Base-by-base conservation (phyloP, 805 yeast species). In the Ogataea paradorogensis region DNA sequence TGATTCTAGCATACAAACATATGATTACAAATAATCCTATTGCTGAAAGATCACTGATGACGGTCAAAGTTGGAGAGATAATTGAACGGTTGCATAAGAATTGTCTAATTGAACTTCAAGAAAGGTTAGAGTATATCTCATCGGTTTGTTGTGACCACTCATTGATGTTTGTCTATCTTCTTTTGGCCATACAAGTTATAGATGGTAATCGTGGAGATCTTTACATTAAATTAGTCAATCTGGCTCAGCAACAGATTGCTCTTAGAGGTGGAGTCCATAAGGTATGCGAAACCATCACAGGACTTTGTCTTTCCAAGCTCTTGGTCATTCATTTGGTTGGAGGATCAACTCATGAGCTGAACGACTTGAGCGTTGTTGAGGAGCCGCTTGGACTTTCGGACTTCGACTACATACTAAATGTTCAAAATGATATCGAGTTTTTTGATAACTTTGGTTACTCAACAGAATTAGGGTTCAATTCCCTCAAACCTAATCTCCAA, bases 101-200 rank as follows among this genome's bases (percentile, higher is more conserved):
- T n/a, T 28, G 28, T 8, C 14, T 51, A n/a, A 15, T 15, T n/a
- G 54, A 50, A 9, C 24, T 51, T 23, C 38, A 37, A 9, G 28
- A 34, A 22, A 27, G 56, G 24, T 23, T 51, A 4, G 15, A 6
- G 2, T 51, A 43, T 28, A 24, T 40, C 11, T 30, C 45, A 2
- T 51, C 56, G 9, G 46, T 48, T 8, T 46, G 51, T 14, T 51
- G 56, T 32, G 56, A 51, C 26, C 56, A 51, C 28, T 42, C 56
- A 7, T 14, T 51, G 5, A 15, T 50, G 13, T 31, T 38, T 24
- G 50, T 50, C n/a, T 39, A 27, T 14, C 30, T 50, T 10, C 29
- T 51, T 13, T 35, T 51, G 21, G 30, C 33, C 0, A 45, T 51
- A 6, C 54, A 51, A 31, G 33, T 32, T 3, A 8, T 40, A 14